Base-by-base conservation (phyloP, 2,329 filamentous ascomycete species). In the Colletotrichum viniferum region DNA sequence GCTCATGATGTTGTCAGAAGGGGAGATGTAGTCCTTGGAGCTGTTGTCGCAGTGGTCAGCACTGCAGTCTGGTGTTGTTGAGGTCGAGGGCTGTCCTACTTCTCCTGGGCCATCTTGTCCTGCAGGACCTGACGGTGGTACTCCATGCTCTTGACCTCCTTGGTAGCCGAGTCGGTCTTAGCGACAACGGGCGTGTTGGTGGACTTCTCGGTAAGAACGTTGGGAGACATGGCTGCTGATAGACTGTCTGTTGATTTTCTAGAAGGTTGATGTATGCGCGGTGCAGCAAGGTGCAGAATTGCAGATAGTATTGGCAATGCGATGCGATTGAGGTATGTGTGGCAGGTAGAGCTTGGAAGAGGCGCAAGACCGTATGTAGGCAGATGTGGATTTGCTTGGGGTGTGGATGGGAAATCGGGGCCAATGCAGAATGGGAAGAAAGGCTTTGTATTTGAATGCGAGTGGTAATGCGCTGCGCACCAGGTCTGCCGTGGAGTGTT, bases 1-100 rank as follows among this genome's bases (percentile, higher is more conserved):
- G 80, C 94, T 96, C 92, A 96, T 94, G 87, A 97, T 96, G 85
- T 92, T 92, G 85, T 97, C 95, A n/a, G 94, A 96, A 4, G 95
- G 95, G 21, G 94, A 96, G 83, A 96, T 88, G 85, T 96, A 96
- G 78, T 90, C 87, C 79, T 88, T 86, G 61, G 84, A 80, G 67
- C 86, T 85, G 78, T 68, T 60, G 61, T 55, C 36, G 66, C 18
- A 72, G 55, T 61, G 71, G 43, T 74, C 75, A 76, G 78, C 24
- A 62, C 69, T 52, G 63, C 43, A 55, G 26, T 52, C 56, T 74
- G 52, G 26, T 21, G 30, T 24, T 48, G 64, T 30, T 48, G 61
- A 70, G 18, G 52, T 12, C 55, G 69, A 34, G 21, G 62, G 26
- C n/a, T 55, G 13, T 70, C 74, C 78, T 88, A 95, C 94, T 91